Base-by-base conservation (phyloP, 371 early-diverging fungal species). In the Apophysomyces sp. region DNA sequence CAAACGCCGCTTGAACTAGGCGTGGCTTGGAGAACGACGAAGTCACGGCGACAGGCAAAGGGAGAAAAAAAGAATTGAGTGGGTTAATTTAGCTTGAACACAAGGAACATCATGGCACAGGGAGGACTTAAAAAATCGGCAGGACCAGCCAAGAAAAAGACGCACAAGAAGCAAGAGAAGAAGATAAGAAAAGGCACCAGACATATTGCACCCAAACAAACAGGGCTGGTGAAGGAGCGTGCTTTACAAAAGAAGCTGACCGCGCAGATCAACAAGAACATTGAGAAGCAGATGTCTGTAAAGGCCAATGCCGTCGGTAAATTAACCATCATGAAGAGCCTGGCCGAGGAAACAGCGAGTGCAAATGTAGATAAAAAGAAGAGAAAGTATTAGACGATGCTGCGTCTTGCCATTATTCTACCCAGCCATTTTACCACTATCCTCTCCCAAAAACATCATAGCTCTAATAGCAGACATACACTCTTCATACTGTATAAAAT, bases 271-370 rank as follows among this genome's bases (percentile, higher is more conserved):
- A 87, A 83, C 68, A 76, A 76, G 58, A 84, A 81, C 55, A 87
- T 88, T 56, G 89, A 88, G 65, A 74, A 74, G 29, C 82, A 83
- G 69, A 88, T 88, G 89, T 82, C 89, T 4, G 78, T 85, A 21
- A 77, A 84, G 52, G 89, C 89, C 9, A 86, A 85, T 54, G 86
- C 89, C n/a, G 80, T 84, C 30, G 87, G 89, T 70, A 88, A 88
- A 67, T 59, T 88, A 21, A 88, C 86, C 15, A 85, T 88, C 55
- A 86, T 88, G 86, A 88, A 88, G 72, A 72, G 77, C 16, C 52
- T 83, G 16, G 87, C 87, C 13, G 85, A 82, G 21, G 78, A 74
- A 31, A 65, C 72, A 26, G 73, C 74, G 13, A 71, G 75, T 27
- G 72, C 69, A 8, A 59, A 64, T 0, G 54, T 60, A 27, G 71